Conservation (phyloP, 2,329 filamentous ascomycete species). For the Claviceps capensis region DNA sequence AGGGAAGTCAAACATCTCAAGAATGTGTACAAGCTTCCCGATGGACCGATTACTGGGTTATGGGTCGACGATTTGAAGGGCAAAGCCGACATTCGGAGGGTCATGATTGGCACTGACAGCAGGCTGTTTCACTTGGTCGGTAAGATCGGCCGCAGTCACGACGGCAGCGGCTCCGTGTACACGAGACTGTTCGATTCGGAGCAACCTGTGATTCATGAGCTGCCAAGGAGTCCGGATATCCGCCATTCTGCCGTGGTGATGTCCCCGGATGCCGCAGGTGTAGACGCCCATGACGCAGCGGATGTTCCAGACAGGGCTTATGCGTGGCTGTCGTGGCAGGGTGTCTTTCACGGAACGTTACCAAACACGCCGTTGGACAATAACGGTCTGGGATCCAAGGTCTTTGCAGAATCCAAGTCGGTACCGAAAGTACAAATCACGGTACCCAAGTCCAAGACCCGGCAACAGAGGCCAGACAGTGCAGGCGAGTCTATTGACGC, state of each 20-base stretch:
- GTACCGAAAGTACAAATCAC: conserved; percentile 62
- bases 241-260: conserved; percentile 54
- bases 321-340: conserved; percentile 81
- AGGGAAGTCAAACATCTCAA: conserved; percentile 90
- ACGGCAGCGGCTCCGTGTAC: conserved; percentile 77
- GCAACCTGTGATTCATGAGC: conserved; percentile 62
- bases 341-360: conserved; percentile 77
- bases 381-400: conserved; percentile 52
- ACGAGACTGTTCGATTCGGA: conserved; percentile 79
- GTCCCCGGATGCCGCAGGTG: conserved; percentile 57
- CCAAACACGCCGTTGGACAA: conserved; percentile 44
- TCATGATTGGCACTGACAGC: conserved; percentile 68
- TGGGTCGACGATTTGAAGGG: conserved; percentile 65
- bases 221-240: conserved; percentile 41
- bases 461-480: conserved; percentile 49
- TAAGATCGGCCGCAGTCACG: conserved; percentile 58
- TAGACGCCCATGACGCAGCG: conserved; percentile 39
- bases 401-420: conserved; percentile 70
- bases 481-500: conserved; percentile 54
- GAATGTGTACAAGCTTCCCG: conserved; percentile 65
- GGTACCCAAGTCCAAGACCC: conserved; percentile 49
- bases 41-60: conserved; percentile 72
- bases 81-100: conserved; percentile 57
- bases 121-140: conserved; percentile 72
- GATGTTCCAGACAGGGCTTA: conserved; percentile 59